A percentile compares a stretch with the other conserved stretches of the same genome.
These are phyloP conservation scores for Dichotomopilus funicola DNA, from an alignment of 2,329 filamentous ascomycete genomes.

Conservation along the genomic window DNA sequence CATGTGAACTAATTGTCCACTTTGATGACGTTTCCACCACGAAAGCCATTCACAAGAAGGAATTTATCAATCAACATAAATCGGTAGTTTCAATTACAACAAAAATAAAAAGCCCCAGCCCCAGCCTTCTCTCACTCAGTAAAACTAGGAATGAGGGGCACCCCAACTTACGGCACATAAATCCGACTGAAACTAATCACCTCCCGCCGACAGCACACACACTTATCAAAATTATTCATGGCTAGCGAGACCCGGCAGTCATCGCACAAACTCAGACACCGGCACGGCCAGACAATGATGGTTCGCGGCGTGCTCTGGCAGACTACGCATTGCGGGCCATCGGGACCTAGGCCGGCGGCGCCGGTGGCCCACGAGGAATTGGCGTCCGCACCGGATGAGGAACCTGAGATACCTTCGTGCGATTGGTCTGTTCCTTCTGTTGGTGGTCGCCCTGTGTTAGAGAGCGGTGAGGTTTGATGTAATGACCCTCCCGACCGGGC, in stretches of 20 bases:
- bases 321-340: slow-evolving; percentile 82
- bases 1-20: no score
- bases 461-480: not conserved
- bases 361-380: slow-evolving; percentile 55
- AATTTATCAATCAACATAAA: no score
- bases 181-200: slow-evolving; percentile 85
- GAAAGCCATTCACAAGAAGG: no score
- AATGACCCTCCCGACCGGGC: slow-evolving; percentile 13
- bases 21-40: no score
- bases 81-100: not conserved
- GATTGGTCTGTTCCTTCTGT: not conserved
- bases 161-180: slow-evolving; percentile 62
- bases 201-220: slow-evolving; percentile 85
- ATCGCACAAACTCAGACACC: slow-evolving; percentile 89
- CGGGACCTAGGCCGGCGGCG: slow-evolving; percentile 62
- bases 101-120: not conserved
- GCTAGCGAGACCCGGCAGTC: slow-evolving; percentile 90
- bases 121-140: no score
- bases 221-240: slow-evolving; percentile 95
- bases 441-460: not conserved
- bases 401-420: not conserved
- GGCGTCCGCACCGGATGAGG: not conserved
- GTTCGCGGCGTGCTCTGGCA: slow-evolving; percentile 82
- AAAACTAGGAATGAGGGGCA: not conserved
- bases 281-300: slow-evolving; percentile 93